Evolutionary conservation across 148 eudicot genomes (phyloP).

Genomic region (Cornus kousa): DNA sequence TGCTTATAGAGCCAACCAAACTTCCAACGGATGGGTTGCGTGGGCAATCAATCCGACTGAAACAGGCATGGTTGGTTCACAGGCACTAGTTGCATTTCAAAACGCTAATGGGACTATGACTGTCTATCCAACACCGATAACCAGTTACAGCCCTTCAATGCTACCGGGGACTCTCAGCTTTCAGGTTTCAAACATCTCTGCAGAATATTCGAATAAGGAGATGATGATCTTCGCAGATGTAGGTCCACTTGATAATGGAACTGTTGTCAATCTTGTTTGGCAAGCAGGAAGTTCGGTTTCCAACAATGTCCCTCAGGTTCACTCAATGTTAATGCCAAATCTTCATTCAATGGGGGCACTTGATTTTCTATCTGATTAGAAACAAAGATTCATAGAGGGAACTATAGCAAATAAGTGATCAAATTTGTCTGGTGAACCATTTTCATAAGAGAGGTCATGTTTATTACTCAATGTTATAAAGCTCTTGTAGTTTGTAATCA

Average conservation of each 20-base stretch:
- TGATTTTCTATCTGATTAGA: constrained; percentile 34
- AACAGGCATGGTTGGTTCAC: constrained; percentile 56
- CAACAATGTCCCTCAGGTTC: constrained; percentile 43
- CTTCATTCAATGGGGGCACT: constrained; percentile 34
- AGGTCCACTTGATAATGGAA: constrained; percentile 38
- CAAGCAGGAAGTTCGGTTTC: constrained; percentile 46
- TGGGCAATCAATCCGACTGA: constrained; percentile 55
- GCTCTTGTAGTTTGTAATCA: too few species aligned
- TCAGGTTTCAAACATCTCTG: constrained; percentile 46
- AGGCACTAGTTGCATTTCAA: constrained; percentile 57
- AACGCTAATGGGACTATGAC: constrained; percentile 34
- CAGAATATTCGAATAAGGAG: constrained; percentile 40
- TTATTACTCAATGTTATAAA: background rate
- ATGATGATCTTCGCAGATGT: constrained; percentile 49
- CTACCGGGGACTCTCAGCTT: constrained; percentile 40
- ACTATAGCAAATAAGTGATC: background rate
- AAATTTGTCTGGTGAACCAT: background rate
- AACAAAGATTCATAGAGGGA: background rate
- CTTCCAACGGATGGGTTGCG: constrained; percentile 50
- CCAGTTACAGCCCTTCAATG: constrained; percentile 42
- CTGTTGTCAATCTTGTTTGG: constrained; percentile 45
- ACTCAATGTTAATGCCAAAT: constrained; percentile 24
- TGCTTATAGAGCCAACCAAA: constrained; percentile 49
- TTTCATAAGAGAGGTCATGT: background rate
- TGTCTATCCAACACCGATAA: constrained; percentile 39